phyloP scores from a whole-genome alignment of 495 filamentous ascomycete genomes.

The Podospora appendiculata region DNA sequence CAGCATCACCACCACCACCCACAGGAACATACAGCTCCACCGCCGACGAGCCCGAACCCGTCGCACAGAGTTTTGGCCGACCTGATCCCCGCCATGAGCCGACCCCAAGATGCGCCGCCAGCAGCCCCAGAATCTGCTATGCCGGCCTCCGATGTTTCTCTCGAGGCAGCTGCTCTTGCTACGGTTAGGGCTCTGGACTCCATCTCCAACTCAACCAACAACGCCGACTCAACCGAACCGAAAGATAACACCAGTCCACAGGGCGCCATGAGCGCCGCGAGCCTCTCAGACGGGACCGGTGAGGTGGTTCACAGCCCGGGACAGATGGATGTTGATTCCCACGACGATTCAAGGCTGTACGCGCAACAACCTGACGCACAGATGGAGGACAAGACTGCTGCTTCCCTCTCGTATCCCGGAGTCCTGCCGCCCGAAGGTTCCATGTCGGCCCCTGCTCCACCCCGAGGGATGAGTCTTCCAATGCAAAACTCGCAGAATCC shows the following conservation, averaged over 20 bases:
- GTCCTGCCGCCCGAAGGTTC: slow-evolving; percentile 23
- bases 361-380: slow-evolving; percentile 34
- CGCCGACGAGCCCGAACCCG: slow-evolving; percentile 44
- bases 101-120: slow-evolving; percentile 34
- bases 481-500: slow-evolving; percentile 53
- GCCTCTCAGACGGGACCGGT: slow-evolving; percentile 23
- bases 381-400: slow-evolving; percentile 39
- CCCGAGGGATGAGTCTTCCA: slow-evolving; percentile 70
- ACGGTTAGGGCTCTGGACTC: slow-evolving; percentile 20
- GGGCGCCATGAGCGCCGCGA: slow-evolving; percentile 29
- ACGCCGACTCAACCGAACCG: slow-evolving; percentile 15
- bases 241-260: slow-evolving; percentile 33
- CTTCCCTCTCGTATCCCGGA: slow-evolving; percentile 38
- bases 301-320: slow-evolving; percentile 34
- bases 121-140: slow-evolving; percentile 17
- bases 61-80: slow-evolving; percentile 43
- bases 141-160: background rate
- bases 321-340: slow-evolving; percentile 37
- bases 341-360: slow-evolving; percentile 22
- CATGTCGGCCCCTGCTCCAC: slow-evolving; percentile 38
- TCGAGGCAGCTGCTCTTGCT: slow-evolving; percentile 30
- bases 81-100: slow-evolving; percentile 50
- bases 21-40: slow-evolving; percentile 10
- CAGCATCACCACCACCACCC: background rate
- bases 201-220: slow-evolving; percentile 26